These are phyloP conservation scores for Pseudogymnoascus pannorum DNA, from an alignment of 2,329 filamentous ascomycete genomes.

Conservation along the genomic window DNA sequence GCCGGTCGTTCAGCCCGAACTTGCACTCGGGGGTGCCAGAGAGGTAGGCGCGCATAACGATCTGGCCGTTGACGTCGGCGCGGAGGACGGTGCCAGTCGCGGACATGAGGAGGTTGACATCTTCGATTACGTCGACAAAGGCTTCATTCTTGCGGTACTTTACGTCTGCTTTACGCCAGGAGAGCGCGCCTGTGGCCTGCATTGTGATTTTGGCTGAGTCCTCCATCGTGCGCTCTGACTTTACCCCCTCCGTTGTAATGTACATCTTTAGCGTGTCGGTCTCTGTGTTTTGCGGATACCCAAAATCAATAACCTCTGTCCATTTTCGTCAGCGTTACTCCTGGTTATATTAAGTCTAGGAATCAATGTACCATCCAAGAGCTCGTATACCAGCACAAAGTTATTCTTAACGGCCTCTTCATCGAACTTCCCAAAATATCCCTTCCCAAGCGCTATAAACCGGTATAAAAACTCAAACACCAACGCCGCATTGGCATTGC, in stretches of 20 bases:
- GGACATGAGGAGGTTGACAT: conserved; percentile 98
- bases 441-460: conserved; percentile 79
- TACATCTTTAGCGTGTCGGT: conserved; percentile 99
- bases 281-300: conserved; percentile 97
- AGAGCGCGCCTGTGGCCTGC: conserved; percentile 95
- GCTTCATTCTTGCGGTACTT: conserved; percentile 99
- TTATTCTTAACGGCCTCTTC: conserved; percentile 99
- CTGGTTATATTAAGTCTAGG: background rate
- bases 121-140: conserved; percentile 98
- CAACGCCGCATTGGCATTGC: conserved; percentile 95
- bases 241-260: conserved; percentile 98
- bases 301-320: conserved; percentile 94
- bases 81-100: conserved; percentile 89
- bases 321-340: background rate
- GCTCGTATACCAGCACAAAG: conserved; percentile 96
- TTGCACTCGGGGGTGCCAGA: conserved; percentile 97
- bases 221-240: conserved; percentile 76
- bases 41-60: conserved; percentile 97
- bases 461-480: conserved; percentile 98
- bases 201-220: conserved; percentile 98
- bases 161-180: conserved; percentile 94
- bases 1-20: conserved; percentile 91
- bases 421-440: conserved; percentile 98
- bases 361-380: conserved; percentile 67
- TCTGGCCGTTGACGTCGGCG: conserved; percentile 94